Percentiles rank a stretch among this genome's conserved stretches.
phyloP scores from a whole-genome alignment of 495 filamentous ascomycete genomes.

The Talaromyces stipitatus region DNA sequence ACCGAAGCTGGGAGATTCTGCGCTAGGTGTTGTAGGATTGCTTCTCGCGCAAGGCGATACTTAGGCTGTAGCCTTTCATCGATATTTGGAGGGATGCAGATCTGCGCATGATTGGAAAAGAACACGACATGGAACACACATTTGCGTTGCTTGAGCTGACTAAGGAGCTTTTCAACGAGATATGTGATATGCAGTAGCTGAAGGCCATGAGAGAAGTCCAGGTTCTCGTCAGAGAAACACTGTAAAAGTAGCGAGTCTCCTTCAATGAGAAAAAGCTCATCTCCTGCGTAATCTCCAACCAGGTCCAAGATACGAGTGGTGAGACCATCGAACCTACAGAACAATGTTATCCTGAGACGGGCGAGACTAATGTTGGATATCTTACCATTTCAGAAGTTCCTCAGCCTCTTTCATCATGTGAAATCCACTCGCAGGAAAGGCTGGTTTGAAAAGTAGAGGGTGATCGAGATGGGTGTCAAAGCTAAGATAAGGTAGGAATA shows the following conservation, averaged over 20 bases:
- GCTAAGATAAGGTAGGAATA: too few species aligned
- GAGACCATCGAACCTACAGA: too few species aligned
- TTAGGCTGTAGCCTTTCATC: too few species aligned
- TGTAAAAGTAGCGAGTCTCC: conserved; percentile 63
- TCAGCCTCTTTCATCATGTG: too few species aligned
- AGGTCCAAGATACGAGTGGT: conserved; percentile 23
- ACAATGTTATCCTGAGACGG: too few species aligned
- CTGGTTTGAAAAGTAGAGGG: too few species aligned
- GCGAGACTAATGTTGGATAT: too few species aligned
- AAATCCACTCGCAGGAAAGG: too few species aligned
- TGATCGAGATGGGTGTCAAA: too few species aligned
- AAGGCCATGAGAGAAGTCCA: conserved; percentile 61
- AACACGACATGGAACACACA: conserved; percentile 66
- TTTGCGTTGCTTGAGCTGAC: conserved; percentile 48
- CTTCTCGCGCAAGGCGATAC: conserved; percentile 53
- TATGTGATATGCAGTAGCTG: conserved; percentile 66
- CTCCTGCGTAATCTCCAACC: conserved; percentile 63
- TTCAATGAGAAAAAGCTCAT: conserved; percentile 64
- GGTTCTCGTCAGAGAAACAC: conserved; percentile 47
- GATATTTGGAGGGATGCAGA: conserved; percentile 10
- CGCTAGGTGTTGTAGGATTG: conserved; percentile 56
- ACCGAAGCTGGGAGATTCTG: conserved; percentile 37
- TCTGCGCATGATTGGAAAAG: conserved; percentile 36
- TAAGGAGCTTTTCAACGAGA: conserved; percentile 56
- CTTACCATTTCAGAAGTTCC: too few species aligned